Evolutionary conservation across 108 stramenopile species (phyloP).

Genomic region (Discostella stelligeroides): DNA sequence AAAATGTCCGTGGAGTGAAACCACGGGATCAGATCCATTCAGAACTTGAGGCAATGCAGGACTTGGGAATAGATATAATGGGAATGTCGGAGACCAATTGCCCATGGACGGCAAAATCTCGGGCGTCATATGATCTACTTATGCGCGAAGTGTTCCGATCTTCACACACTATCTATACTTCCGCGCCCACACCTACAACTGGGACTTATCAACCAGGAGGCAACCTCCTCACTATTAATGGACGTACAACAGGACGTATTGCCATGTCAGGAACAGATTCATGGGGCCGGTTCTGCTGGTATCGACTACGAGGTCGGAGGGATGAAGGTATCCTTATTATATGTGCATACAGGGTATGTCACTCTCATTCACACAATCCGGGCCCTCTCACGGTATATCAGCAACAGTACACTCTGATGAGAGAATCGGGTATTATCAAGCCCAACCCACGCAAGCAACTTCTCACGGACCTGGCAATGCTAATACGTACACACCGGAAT

Average conservation of each 20-base stretch:
- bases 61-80: too few species aligned
- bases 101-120: too few species aligned
- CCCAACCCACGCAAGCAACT: not conserved
- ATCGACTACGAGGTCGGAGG: not conserved
- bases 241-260: not conserved
- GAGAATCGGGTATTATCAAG: not conserved
- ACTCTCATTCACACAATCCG: not conserved
- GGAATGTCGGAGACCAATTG: too few species aligned
- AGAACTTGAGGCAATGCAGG: too few species aligned
- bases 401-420: too few species aligned
- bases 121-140: not conserved
- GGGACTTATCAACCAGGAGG: not conserved
- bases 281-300: not conserved
- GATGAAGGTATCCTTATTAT: slow-evolving; percentile 6
- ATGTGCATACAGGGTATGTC: not conserved
- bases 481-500: not conserved
- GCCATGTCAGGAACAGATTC: not conserved
- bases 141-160: not conserved
- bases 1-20: too few species aligned
- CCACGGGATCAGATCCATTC: too few species aligned
- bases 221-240: not conserved
- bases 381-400: slow-evolving; percentile 6
- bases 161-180: not conserved
- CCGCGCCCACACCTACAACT: not conserved
- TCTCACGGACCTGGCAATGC: not conserved